These are phyloP conservation scores for Prunus salicina DNA, from an alignment of 306 rosid species.

Conservation along the genomic window DNA sequence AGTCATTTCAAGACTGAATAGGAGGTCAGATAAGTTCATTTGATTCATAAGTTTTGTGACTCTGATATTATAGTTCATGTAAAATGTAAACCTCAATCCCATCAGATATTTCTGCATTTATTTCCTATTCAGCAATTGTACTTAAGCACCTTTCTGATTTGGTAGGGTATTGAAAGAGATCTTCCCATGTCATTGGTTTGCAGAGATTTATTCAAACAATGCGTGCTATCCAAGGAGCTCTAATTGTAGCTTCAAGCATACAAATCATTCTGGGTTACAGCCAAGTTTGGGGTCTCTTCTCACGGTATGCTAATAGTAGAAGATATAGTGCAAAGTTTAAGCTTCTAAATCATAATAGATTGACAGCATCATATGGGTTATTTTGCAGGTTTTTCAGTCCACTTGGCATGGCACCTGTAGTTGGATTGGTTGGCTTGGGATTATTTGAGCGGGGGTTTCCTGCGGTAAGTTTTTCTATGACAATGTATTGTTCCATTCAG, in stretches of 20 bases:
- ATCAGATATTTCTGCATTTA: slow-evolving; percentile 20
- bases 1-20: slow-evolving; percentile 7
- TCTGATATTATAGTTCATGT: slow-evolving; percentile 15
- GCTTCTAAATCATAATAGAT: neutral
- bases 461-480: slow-evolving; percentile 43
- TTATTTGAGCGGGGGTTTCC: slow-evolving; percentile 89
- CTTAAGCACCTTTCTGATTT: slow-evolving; percentile 59
- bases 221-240: slow-evolving; percentile 98
- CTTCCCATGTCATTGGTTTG: slow-evolving; percentile 84
- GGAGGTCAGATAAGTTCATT: neutral
- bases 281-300: slow-evolving; percentile 96
- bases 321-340: slow-evolving; percentile 7
- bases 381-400: slow-evolving; percentile 91
- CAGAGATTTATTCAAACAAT: slow-evolving; percentile 96
- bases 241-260: slow-evolving; percentile 87
- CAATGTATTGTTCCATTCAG: neutral
- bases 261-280: slow-evolving; percentile 95
- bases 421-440: slow-evolving; percentile 93
- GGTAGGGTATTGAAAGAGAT: slow-evolving; percentile 86
- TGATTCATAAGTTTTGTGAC: neutral
- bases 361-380: slow-evolving; percentile 19
- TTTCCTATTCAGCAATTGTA: slow-evolving; percentile 30
- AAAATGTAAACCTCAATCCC: slow-evolving; percentile 15
- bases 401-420: slow-evolving; percentile 97
- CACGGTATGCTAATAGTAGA: slow-evolving; percentile 49